Evolutionary conservation across 2,329 filamentous ascomycete genomes (phyloP), one percentile per base, ranked within the genome.

Genomic region (Botrytis squamosa): DNA sequence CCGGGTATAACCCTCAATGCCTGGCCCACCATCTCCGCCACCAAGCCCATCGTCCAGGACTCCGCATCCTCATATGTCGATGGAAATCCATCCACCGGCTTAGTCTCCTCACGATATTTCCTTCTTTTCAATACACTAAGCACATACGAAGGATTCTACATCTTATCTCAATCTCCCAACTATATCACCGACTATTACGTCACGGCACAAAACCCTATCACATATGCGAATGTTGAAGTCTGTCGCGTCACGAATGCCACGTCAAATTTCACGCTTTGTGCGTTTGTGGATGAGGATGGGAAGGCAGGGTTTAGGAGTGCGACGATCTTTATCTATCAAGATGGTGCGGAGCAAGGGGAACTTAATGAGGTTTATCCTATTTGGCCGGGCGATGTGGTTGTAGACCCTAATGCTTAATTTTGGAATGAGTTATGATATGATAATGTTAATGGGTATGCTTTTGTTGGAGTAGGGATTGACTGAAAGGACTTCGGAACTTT

Each of bases 181-280:
- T 55, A 55, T 8, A 18, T 67, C 0, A 67, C 65, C 14, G 65
- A 67, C 20, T 67, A 67, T 14, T 22, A 67, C 4, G 46, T 67
- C 25, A 22, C 20, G 0, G 65, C 46, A 14, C 46, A 40, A 20
- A 55, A 67, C 16, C 22, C 25, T 14, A n/a, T 2, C 52, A 67
- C 22, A 2, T 38, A n/a, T 40, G 36, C 16, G 7, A 2, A 67
- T 0, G n/a, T 55, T 67, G 46, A 67, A 29, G 33, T 67, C 20
- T 67, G 65, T 40, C 65, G 65, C 8, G 33, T 67, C 4, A 67
- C 46, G 3, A 9, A 5, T 55, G 65, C 65, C 20, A 52, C 46
- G 4, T 67, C 65, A 22, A 67, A 67, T 20, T 67, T 67, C 33
- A 67, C 46, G n/a, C 65, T 67, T 52, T 52, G 65, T 40, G 65